These are phyloP conservation scores for Copromyces sp. DNA, from an alignment of 495 filamentous ascomycete genomes.

Conservation along the genomic window DNA sequence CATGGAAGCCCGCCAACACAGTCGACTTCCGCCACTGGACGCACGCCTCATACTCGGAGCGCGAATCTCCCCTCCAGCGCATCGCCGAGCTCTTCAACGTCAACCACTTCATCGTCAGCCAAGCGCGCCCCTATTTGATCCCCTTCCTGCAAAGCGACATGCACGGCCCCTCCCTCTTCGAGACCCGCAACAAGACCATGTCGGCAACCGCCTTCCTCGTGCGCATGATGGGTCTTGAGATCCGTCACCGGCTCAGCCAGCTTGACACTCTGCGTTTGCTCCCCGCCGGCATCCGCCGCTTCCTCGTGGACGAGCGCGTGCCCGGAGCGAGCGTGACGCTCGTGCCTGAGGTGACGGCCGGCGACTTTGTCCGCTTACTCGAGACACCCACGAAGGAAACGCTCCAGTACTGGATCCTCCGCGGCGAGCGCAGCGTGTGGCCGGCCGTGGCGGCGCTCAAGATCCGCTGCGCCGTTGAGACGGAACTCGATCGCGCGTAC, in stretches of 20 bases:
- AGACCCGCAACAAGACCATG: conserved; percentile 46
- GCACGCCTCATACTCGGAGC: conserved; percentile 57
- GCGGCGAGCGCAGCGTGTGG: conserved; percentile 85
- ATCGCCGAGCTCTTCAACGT: conserved; percentile 92
- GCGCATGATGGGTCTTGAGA: conserved; percentile 60
- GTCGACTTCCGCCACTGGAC: conserved; percentile 60
- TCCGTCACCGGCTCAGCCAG: conserved; percentile 74
- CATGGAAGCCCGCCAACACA: conserved; percentile 63
- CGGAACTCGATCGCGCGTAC: conserved; percentile 75
- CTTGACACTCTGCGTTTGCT: conserved; percentile 68
- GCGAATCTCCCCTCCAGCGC: conserved; percentile 69
- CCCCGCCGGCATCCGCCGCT: conserved; percentile 56
- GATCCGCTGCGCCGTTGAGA: conserved; percentile 77
- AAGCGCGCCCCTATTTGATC: conserved; percentile 69
- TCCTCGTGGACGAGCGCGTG: conserved; percentile 80
- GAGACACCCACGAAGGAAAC: conserved; percentile 68
- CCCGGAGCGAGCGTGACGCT: conserved; percentile 73
- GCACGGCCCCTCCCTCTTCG: conserved; percentile 56
- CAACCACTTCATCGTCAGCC: conserved; percentile 76
- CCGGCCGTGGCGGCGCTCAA: conserved; percentile 77
- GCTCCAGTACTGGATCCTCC: conserved; percentile 74
- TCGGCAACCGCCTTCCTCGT: conserved; percentile 54
- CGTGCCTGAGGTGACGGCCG: conserved; percentile 63
- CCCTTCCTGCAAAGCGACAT: conserved; percentile 78
- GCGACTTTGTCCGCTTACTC: conserved; percentile 65